Evolutionary conservation across 2,329 filamentous ascomycete genomes (phyloP).

Genomic region (Cladophialophora yegresii): DNA sequence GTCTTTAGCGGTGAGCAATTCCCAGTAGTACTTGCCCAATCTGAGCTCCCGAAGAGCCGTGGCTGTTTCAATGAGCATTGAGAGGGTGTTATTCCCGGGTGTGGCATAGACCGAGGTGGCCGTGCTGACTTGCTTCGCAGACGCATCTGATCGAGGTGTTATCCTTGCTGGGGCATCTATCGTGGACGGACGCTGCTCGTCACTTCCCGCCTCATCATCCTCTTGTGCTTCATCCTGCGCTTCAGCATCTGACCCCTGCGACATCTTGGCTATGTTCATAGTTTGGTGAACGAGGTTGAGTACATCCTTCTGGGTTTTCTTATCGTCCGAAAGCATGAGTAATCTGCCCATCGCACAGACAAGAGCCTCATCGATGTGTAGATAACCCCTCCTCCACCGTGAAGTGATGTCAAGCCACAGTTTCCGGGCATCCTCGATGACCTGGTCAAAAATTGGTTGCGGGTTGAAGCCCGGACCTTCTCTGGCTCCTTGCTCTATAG

Average conservation of each 20-base stretch:
- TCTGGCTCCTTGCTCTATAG: constrained; percentile 31
- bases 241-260: neutral
- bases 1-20: constrained; percentile 60
- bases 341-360: constrained; percentile 79
- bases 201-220: neutral
- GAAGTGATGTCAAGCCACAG: constrained; percentile 79
- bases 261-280: constrained; percentile 60
- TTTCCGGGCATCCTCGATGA: constrained; percentile 66
- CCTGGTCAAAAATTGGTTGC: constrained; percentile 39
- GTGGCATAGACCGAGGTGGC: constrained; percentile 43
- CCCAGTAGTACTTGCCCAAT: constrained; percentile 76
- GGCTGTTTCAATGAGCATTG: constrained; percentile 68
- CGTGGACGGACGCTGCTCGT: constrained; percentile 5
- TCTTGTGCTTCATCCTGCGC: constrained; percentile 43
- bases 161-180: neutral
- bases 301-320: constrained; percentile 68
- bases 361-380: constrained; percentile 75
- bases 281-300: constrained; percentile 78
- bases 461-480: constrained; percentile 37
- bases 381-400: constrained; percentile 71
- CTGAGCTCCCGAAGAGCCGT: constrained; percentile 61
- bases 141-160: neutral
- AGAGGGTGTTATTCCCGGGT: constrained; percentile 62
- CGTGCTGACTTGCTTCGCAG: neutral
- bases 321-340: constrained; percentile 64